These are phyloP conservation scores for Coniochaeta sp. DNA, from an alignment of 2,329 filamentous ascomycete genomes.

Conservation along the genomic window DNA sequence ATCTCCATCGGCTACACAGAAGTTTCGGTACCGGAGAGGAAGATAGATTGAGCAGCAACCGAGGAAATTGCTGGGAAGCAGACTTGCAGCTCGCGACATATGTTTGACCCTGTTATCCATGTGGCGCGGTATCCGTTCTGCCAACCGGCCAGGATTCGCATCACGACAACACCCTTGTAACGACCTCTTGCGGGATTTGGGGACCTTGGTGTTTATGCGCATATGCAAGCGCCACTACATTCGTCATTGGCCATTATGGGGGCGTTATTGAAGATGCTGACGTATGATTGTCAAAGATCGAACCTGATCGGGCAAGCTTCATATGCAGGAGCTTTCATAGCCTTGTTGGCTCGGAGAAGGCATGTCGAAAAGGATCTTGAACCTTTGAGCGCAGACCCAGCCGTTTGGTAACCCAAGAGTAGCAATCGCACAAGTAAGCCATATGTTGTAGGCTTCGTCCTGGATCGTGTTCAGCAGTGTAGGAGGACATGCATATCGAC, in stretches of 20 bases:
- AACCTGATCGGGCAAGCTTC: no score
- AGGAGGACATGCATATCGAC: no score
- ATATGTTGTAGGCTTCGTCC: no score
- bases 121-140: neutral
- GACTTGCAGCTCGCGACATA: no score
- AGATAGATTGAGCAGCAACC: neutral
- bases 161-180: neutral
- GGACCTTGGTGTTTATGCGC: no score
- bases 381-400: neutral
- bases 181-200: no score
- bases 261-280: neutral
- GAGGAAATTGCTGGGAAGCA: no score
- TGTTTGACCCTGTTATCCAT: no score
- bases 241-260: neutral
- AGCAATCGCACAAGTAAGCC: no score
- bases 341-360: neutral
- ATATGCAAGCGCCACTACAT: neutral
- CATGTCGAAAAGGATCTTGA: neutral
- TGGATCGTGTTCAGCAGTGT: no score
- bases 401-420: no score
- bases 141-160: neutral
- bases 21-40: neutral
- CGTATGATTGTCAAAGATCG: no score
- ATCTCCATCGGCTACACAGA: neutral
- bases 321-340: neutral